Percentiles rank a stretch among this genome's conserved stretches.
phyloP scores from a whole-genome alignment of 208 protist genomes.

The Trypanosoma rangeli region DNA sequence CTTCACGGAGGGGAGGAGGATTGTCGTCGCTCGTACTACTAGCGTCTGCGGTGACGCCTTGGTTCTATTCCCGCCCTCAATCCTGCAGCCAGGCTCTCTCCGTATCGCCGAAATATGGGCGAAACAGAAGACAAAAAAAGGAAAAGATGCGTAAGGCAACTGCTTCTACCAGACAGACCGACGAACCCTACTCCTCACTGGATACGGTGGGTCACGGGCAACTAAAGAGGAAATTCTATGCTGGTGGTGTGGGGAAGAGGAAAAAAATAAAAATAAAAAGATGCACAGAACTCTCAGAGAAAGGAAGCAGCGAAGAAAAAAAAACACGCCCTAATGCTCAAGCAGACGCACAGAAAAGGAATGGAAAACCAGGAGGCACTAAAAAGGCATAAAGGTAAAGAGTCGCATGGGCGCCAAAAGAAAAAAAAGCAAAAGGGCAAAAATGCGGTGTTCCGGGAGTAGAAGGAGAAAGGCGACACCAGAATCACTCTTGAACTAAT shows the following conservation, averaged over 20 bases:
- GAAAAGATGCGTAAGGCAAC: no score
- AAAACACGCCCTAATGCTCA: background rate
- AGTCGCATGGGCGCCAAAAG: background rate
- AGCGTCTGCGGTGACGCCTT: no score
- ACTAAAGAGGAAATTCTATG: background rate
- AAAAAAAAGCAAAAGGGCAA: background rate
- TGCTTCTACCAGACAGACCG: no score
- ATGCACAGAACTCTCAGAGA: background rate
- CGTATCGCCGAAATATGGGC: no score
- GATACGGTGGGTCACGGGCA: background rate
- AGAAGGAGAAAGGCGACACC: background rate
- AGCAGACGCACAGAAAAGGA: background rate
- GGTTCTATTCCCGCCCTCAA: background rate
- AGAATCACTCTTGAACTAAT: background rate
- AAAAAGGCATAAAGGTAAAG: conserved; percentile 5
- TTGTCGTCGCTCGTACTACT: background rate
- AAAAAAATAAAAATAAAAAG: conserved; percentile 17
- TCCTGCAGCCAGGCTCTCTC: background rate
- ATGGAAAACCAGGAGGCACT: conserved; percentile 13
- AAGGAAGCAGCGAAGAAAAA: conserved; percentile 12
- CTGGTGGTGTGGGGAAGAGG: background rate
- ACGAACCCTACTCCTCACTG: no score
- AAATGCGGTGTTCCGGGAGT: background rate
- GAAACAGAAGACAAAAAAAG: no score
- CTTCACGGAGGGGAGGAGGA: background rate